Evolutionary conservation across 305 asterid species (phyloP), one percentile per base, ranked within the genome.

Genomic region (Plantago rigida): DNA sequence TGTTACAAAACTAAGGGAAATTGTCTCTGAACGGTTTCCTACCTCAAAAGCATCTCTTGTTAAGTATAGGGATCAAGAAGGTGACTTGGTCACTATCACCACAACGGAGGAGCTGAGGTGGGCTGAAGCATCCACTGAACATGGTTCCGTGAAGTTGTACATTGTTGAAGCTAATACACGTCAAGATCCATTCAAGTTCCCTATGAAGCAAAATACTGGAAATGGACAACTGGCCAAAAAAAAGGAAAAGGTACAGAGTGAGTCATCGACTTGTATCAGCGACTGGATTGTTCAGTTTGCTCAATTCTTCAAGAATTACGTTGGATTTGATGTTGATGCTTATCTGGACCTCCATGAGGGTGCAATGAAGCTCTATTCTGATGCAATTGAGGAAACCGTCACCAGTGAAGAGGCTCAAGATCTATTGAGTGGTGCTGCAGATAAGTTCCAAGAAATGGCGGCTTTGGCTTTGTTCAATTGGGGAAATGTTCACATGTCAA

Each of bases 391-490:
- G 71, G 96, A 90, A 65, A 79, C 81, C 0, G 81, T 82, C 42
- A 87, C 97, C 10, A 79, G 95, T 69, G 95, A 83, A 60, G 96
- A 87, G 73, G 94, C 95, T 68, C 94, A 90, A 72, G 87, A 66
- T 15, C 77, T 81, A 56, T 87, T 90, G 66, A 24, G 44, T 55
- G 56, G 66, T 47, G 94, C 97, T 11, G 87, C 79, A 15, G 95
- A 90, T 47, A 90, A 79, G 65, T 90, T 90, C 68, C 86, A 84
- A 70, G 97, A 87, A 65, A 85, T 90, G 94, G 82, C 89, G 22
- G 96, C 96, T 66, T 77, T 87, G 67, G 95, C 96, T 42, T 66
- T 90, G 83, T 87, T 90, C 82, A 87, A 90, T 54, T 87, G 94
- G 81, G 96, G 96, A 10, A 90, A 85, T 55, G 94, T 90, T 65